Base-by-base conservation (phyloP, 2,329 filamentous ascomycete species). In the Fusarium veterinarium region DNA sequence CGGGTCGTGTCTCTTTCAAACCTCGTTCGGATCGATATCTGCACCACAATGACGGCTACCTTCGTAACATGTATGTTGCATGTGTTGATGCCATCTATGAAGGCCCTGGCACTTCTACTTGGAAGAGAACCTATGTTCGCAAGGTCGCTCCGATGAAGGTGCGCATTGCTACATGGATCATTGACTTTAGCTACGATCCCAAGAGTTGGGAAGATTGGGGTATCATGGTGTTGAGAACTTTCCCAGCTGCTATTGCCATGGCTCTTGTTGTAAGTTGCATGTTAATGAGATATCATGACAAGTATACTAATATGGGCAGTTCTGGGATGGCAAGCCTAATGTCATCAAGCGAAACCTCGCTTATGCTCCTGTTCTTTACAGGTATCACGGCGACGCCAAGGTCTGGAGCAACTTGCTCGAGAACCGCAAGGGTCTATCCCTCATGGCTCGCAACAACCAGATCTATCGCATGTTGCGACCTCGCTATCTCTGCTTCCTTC, bases 391-490 rank as follows among this genome's bases (percentile, higher is more conserved):
- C 13, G 64, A 72, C 49, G 72, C 74, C 46, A 77, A 77, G 55
- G 75, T 77, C 13, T 77, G 76, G 76, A 77, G 73, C 40, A 77
- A 77, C 51, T 44, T 76, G 33, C 71, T 76, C n/a, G 76, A 77
- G 58, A 76, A 77, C 48, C 64, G 59, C 30, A 77, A 74, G 35
- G 76, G 74, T 13, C 35, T 74, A 4, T 67, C 73, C 16, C 60
- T 73, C 19, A 62, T 74, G 64, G 66, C 66, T 23, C 67, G 76
- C 4, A 76, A 75, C 41, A 78, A 77, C 17, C 63, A 75, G 20
- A 51, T 71, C 19, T 78, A 78, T 55, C 73, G 68, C 16, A 65
- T 75, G 67, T 4, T 78, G 25, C 58, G 72, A 9, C 76, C 76
- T 42, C 75, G 76, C 8, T 75, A 76, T 46, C 60, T 77, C 17